Base-by-base conservation (phyloP, 495 filamentous ascomycete genomes). In the Pyrenula massariospora region DNA sequence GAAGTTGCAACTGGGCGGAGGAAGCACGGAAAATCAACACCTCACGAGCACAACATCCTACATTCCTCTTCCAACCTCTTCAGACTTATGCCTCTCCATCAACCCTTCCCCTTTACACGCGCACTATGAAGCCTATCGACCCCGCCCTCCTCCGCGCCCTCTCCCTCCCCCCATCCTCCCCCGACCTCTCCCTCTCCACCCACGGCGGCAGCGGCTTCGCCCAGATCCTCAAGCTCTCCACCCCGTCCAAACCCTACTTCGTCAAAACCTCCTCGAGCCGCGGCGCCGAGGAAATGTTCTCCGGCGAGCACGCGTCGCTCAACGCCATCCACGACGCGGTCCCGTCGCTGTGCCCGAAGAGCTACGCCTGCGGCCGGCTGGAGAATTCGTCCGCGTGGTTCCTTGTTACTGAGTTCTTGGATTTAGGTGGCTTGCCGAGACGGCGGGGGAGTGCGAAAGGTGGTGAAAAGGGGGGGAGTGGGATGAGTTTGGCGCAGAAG, bases 331-430 rank as follows among this genome's bases (percentile, higher is more conserved):
- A 88, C 63, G 55, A 68, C 57, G 72, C 76, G 19, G 83, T 90
- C 0, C 87, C 90, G 19, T 80, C 76, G 25, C 78, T 96, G 56
- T 91, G 86, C 64, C 88, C 91, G 0, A 70, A 73, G 53, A 83
- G 85, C 19, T 75, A 88, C 64, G 85, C 85, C 50, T 81, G 86
- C 64, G 89, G 92, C 21, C 55, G 72, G 3, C 73, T 90, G 12
- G 65, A 71, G 24, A 63, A 65, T n/a, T 65, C 67, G 1, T 64
- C 64, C 19, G 49, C 56, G 22, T 83, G 72, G 59, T 95, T 89
- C 64, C 81, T 97, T 12, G 84, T 77, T 0, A 95, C 89, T 0
- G 87, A 91, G 59, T 97, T 89, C 67, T 75, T 97, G 0, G 78
- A 89, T 49, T 76, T 94, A 0, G 61, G 71, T 0, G 57, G 56